phyloP scores from a whole-genome alignment of 2,329 filamentous ascomycete genomes.

The Xylaria sp. region DNA sequence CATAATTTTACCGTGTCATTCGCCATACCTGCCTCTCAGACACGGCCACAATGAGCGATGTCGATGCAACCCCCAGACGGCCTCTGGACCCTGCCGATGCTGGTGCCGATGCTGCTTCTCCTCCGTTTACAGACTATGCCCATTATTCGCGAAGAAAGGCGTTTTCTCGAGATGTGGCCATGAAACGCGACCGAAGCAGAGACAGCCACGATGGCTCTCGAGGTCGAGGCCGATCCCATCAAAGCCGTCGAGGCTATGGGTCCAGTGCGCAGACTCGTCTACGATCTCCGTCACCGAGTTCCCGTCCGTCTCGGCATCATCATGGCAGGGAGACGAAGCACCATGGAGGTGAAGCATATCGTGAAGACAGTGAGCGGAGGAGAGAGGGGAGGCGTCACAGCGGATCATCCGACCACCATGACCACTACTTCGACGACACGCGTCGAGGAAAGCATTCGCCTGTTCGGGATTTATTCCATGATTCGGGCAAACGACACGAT shows the following conservation, averaged over 20 bases:
- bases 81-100: conserved; percentile 41
- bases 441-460: conserved; percentile 40
- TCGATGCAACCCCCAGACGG: conserved; percentile 41
- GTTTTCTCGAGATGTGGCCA: conserved; percentile 53
- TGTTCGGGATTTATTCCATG: conserved; percentile 38
- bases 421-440: conserved; percentile 48
- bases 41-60: conserved; percentile 44
- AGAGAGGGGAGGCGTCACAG: conserved; percentile 53
- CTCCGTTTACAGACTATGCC: conserved; percentile 34
- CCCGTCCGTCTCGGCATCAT: conserved; percentile 42
- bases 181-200: conserved; percentile 55
- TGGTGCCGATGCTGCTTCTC: conserved; percentile 26
- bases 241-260: conserved; percentile 42
- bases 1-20: conserved; percentile 46
- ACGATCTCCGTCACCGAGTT: conserved; percentile 43
- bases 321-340: conserved; percentile 42
- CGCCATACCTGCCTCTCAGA: conserved; percentile 27
- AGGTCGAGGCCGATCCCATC: conserved; percentile 52
- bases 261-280: conserved; percentile 40
- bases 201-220: conserved; percentile 50
- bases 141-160: conserved; percentile 37
- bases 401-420: conserved; percentile 54
- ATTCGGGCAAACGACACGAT: conserved; percentile 49
- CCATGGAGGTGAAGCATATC: conserved; percentile 45
- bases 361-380: conserved; percentile 49